Evolutionary conservation across 2,329 filamentous ascomycete species (phyloP), one percentile per base, ranked within the genome.

Genomic region (Trichoderma harzianum): DNA sequence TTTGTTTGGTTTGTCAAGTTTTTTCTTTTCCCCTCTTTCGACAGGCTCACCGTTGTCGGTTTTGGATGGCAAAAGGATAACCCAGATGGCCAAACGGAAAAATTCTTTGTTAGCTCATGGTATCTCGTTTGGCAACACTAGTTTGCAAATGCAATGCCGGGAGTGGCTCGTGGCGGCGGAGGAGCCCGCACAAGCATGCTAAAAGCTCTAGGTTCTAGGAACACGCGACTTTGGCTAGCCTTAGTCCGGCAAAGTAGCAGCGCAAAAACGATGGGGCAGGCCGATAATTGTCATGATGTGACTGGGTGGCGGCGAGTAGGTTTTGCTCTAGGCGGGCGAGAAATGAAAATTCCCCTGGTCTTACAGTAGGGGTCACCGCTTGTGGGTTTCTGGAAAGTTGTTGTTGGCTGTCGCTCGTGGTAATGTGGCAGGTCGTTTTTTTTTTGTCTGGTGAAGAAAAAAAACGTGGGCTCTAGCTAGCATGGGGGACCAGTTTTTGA

Each of bases 121-220:
- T 10, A n/a, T 26, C 57, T 34, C 21, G 7, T 62, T 39, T 62
- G 34, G 32, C 7, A 24, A 39, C 10, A 67, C 64, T 67, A 67
- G 51, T 43, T 43, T 18, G 32, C 32, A 39, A 67, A 67, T 57
- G 64, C 47, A 67, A 67, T 28, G 64, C 64, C 64, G 64, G 64
- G 64, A 67, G 64, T 67, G 64, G 64, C 64, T 67, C 64, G 64
- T 67, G 51, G 64, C 64, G 51, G 64, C 64, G 64, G 64, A 67
- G 64, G 32, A 67, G 64, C 64, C 64, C 64, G 64, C 64, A 39
- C 12, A 39, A 57, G 51, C 63, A 39, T 66, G 63, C 63, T 55
- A 30, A 24, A 43, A 18, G 39, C 16, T 43, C 39, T n/a, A n/a
- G 21, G 63, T 34, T 32, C 30, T 24, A 34, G 57, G 57, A 60